Percentiles rank a stretch among this genome's conserved stretches.
Conservation (phyloP, 2,329 filamentous ascomycete genomes). For the Aspergillus sojae region DNA sequence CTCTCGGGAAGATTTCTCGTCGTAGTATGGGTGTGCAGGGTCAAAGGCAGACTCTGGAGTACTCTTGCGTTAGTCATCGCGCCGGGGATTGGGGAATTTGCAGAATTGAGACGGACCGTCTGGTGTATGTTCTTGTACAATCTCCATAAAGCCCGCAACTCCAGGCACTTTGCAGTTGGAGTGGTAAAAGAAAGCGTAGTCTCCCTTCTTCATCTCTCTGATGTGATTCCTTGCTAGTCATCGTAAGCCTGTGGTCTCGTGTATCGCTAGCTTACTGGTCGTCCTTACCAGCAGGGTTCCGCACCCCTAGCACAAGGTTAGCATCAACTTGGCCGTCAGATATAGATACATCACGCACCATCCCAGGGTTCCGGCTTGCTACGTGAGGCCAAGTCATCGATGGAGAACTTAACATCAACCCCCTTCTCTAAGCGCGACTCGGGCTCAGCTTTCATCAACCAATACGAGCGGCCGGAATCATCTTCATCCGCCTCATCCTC, state of each 20-base stretch:
- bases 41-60: constrained; percentile 69
- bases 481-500: constrained; percentile 21
- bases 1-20: constrained; percentile 69
- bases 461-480: constrained; percentile 56
- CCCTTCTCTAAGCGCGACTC: constrained; percentile 85
- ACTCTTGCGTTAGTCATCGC: constrained; percentile 15
- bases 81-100: background rate
- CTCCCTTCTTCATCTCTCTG: constrained; percentile 85
- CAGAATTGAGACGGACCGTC: constrained; percentile 63
- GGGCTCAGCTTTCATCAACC: constrained; percentile 87
- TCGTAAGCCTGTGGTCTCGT: constrained; percentile 20
- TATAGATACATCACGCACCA: constrained; percentile 56
- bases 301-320: constrained; percentile 42
- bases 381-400: constrained; percentile 79
- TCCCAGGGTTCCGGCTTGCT: constrained; percentile 86
- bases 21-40: constrained; percentile 76
- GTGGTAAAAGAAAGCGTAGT: constrained; percentile 96
- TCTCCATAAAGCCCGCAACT: constrained; percentile 85
- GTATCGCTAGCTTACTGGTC: background rate
- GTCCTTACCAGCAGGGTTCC: constrained; percentile 45
- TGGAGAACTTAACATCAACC: constrained; percentile 87
- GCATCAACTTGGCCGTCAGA: constrained; percentile 4
- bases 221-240: constrained; percentile 78
- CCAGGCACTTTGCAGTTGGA: constrained; percentile 89
- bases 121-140: constrained; percentile 79